Evolutionary conservation across 1,284 basidiomycete genomes (phyloP), one percentile per base, ranked within the genome.

Genomic region (Tetrapyrgos nigripes): DNA sequence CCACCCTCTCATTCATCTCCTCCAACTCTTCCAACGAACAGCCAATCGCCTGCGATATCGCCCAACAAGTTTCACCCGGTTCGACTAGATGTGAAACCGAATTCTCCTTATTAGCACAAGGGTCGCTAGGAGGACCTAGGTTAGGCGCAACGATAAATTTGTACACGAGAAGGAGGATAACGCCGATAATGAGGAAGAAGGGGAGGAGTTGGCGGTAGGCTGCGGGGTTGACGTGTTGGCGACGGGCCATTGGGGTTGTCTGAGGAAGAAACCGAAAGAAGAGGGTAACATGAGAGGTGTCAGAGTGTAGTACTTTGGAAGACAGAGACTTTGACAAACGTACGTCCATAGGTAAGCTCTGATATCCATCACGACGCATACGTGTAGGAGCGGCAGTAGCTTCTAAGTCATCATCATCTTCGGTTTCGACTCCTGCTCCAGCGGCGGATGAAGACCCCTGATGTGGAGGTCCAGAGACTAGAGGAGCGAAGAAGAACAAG

Each of bases 11-110:
- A 65, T 92, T 92, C 23, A 82, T 71, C 46, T 77, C 75, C 50
- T 74, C 77, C 29, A 92, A 73, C 55, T 78, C 77, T 23, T 88
- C 86, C 57, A 90, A 61, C 10, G 78, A 76, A 62, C 80, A 83
- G 10, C 83, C 83, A 60, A 83, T 74, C 11, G 74, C 68, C 55
- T 78, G 76, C 19, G 84, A 77, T 33, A 92, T 81, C 11, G 82
- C 83, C 89, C 89, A 92, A 69, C 89, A 92, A 3, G 83, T 83
- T 64, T 92, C 88, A 11, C 88, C 89, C 2, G 81, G 77, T 62
- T 83, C 76, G 13, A 90, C 74, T 59, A 75, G 70, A 60, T 88
- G 84, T 0, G 79, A 68, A 9, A 74, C n/a, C 3, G 47, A 31
- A 3, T 10, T 21, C n/a, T 43, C 74, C 2, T 79, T 82, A 35